Percentiles rank a stretch among this genome's conserved stretches.
phyloP scores from a whole-genome alignment of 306 rosid species.

The Arachis stenosperma region DNA sequence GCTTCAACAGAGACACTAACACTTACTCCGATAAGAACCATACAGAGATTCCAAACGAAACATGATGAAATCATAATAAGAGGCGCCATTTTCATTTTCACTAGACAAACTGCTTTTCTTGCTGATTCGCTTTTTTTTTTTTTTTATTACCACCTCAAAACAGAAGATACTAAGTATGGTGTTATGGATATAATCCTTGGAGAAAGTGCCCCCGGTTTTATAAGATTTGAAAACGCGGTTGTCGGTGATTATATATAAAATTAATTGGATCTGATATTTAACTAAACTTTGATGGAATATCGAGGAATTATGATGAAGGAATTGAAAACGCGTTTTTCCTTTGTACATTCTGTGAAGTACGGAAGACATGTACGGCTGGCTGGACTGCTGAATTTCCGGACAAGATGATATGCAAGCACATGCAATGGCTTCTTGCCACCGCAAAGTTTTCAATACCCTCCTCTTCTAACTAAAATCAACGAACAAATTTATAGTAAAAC shows the following conservation, averaged over 20 bases:
- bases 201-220: constrained; percentile 40
- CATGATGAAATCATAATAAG: constrained; percentile 27
- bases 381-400: constrained; percentile 31
- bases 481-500: too few relatives aligned
- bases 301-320: constrained; percentile 16
- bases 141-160: constrained; percentile 5
- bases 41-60: constrained; percentile 36
- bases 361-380: constrained; percentile 39
- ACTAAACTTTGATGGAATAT: constrained; percentile 12
- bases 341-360: constrained; percentile 31
- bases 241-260: constrained; percentile 63
- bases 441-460: not conserved
- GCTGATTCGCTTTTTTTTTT: not conserved
- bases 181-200: not conserved
- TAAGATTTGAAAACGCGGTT: constrained; percentile 52
- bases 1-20: constrained; percentile 46
- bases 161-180: not conserved
- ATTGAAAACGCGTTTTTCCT: constrained; percentile 48
- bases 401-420: constrained; percentile 49
- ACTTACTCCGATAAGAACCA: constrained; percentile 35
- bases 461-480: too few relatives aligned
- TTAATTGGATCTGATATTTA: constrained; percentile 31
- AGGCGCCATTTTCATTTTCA: constrained; percentile 40
- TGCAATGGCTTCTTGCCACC: constrained; percentile 25
- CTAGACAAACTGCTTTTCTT: constrained; percentile 34